Conservation (phyloP, 495 filamentous ascomycete genomes). For the Lepraria neglecta region DNA sequence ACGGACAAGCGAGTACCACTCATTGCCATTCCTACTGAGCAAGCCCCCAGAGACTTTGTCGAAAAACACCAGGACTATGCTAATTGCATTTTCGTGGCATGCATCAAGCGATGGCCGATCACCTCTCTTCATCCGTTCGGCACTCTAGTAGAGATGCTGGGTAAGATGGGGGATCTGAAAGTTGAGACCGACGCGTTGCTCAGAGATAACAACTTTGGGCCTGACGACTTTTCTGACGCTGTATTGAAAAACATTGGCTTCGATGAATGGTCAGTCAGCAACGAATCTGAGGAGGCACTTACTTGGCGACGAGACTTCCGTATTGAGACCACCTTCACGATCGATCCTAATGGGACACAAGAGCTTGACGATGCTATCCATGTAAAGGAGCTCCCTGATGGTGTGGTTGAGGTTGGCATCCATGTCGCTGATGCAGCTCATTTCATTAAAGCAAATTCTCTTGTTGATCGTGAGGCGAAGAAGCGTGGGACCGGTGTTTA, state of each 20-base stretch:
- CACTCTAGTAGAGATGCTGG: constrained; percentile 92
- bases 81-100: constrained; percentile 95
- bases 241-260: constrained; percentile 87
- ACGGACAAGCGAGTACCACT: constrained; percentile 97
- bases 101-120: constrained; percentile 99
- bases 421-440: constrained; percentile 95
- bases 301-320: constrained; percentile 85
- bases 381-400: constrained; percentile 72
- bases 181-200: constrained; percentile 97
- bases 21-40: constrained; percentile 96
- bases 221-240: constrained; percentile 95
- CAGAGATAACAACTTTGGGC: constrained; percentile 96
- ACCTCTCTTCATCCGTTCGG: constrained; percentile 98
- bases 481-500: constrained; percentile 96
- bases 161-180: constrained; percentile 92
- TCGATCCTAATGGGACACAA: constrained; percentile 75
- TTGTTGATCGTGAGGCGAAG: constrained; percentile 95
- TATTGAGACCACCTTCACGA: constrained; percentile 80
- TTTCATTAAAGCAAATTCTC: constrained; percentile 91
- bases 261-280: constrained; percentile 81
- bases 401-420: constrained; percentile 86
- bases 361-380: constrained; percentile 90
- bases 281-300: constrained; percentile 70
- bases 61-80: constrained; percentile 97
- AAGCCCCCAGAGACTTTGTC: constrained; percentile 94